These are phyloP conservation scores for Cladophialophora psammophila DNA, from an alignment of 2,329 filamentous ascomycete genomes.

Conservation along the genomic window DNA sequence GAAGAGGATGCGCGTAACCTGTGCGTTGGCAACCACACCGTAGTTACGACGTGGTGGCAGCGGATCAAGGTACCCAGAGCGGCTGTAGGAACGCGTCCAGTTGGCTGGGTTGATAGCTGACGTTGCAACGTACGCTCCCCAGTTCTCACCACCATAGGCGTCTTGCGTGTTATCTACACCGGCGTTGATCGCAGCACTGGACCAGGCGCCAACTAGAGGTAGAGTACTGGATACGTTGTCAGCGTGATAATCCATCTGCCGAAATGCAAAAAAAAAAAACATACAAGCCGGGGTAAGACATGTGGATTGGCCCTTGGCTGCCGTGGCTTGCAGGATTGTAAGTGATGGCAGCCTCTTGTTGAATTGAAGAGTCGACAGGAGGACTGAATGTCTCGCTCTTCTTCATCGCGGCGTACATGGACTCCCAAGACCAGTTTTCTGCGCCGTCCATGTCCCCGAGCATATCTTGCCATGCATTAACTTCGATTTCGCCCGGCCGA, in stretches of 20 bases:
- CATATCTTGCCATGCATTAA: conserved; percentile 47
- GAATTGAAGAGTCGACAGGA: conserved; percentile 45
- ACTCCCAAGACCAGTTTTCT: conserved; percentile 47
- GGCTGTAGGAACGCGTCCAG: conserved; percentile 49
- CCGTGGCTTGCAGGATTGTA: conserved; percentile 54
- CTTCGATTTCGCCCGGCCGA: conserved; percentile 45
- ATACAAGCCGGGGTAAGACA: conserved; percentile 53
- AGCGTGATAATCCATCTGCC: conserved; percentile 15
- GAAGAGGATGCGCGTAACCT: conserved; percentile 38
- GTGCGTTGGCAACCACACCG: conserved; percentile 40
- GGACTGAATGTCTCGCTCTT: conserved; percentile 52
- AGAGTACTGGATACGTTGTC: conserved; percentile 40
- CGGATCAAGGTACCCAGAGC: conserved; percentile 47
- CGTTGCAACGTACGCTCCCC: conserved; percentile 46
- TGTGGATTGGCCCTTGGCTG: conserved; percentile 56
- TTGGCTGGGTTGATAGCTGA: conserved; percentile 47
- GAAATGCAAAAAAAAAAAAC: conserved; percentile 12
- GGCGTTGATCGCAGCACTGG: conserved; percentile 34
- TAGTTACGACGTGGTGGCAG: conserved; percentile 45
- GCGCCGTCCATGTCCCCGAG: conserved; percentile 47
- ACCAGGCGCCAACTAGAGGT: conserved; percentile 32
- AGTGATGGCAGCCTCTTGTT: conserved; percentile 48
- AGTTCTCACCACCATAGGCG: conserved; percentile 46
- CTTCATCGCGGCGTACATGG: conserved; percentile 47
- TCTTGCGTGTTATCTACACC: conserved; percentile 43